These are phyloP conservation scores for Camelina neglecta DNA, from an alignment of 345 rosid species.

Conservation along the genomic window DNA sequence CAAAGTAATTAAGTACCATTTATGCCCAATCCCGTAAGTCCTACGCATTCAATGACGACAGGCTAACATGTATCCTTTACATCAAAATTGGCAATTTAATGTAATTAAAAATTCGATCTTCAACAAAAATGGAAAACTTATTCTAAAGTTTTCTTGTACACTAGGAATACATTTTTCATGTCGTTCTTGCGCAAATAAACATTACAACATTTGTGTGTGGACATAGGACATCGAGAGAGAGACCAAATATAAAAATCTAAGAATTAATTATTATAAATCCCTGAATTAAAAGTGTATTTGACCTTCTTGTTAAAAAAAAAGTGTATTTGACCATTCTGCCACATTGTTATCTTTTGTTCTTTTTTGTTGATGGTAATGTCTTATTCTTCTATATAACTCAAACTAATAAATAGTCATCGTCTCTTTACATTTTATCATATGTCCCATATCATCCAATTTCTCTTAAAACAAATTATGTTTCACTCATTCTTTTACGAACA, in stretches of 20 bases:
- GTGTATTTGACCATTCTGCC: neutral
- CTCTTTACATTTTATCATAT: too few relatives aligned
- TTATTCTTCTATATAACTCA: neutral
- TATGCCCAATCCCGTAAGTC: conserved; percentile 34
- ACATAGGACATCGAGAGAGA: neutral
- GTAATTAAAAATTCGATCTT: neutral
- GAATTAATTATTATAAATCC: neutral
- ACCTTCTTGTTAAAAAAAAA: neutral
- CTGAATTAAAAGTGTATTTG: neutral
- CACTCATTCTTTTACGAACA: neutral
- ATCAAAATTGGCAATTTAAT: neutral
- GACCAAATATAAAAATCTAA: neutral
- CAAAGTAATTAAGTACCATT: conserved; percentile 10
- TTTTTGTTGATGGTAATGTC: neutral
- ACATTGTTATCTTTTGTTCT: neutral
- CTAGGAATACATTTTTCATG: too few relatives aligned
- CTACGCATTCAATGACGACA: conserved; percentile 29
- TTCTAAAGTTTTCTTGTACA: too few relatives aligned
- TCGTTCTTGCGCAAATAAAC: neutral
- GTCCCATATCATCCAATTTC: neutral
- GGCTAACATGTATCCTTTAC: neutral
- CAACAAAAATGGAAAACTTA: too few relatives aligned
- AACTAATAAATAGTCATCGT: neutral
- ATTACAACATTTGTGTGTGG: neutral
- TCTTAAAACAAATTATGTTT: neutral